phyloP scores from a whole-genome alignment of 2,329 filamentous ascomycete species.

The Dactylellina cionopaga region DNA sequence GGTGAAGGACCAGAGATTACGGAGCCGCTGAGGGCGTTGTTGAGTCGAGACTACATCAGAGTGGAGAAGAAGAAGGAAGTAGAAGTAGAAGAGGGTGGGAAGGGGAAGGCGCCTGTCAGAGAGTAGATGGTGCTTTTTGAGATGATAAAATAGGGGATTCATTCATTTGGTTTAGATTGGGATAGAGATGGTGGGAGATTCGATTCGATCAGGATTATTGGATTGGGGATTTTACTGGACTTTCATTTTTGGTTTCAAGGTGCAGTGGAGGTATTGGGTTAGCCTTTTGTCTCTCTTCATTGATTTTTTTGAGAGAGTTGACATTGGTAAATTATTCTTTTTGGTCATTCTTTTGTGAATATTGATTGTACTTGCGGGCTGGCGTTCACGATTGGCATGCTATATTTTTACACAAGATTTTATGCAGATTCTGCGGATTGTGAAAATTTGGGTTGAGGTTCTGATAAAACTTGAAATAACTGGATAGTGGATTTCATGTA shows the following conservation, averaged over 20 bases:
- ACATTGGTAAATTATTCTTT: not conserved
- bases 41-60: constrained; percentile 31
- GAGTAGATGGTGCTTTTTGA: constrained; percentile 8
- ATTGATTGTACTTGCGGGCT: no score
- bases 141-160: not conserved
- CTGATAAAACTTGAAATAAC: no score
- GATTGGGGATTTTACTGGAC: not conserved
- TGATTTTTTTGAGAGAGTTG: not conserved
- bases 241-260: not conserved
- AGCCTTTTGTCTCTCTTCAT: no score
- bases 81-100: constrained; percentile 24
- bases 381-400: no score
- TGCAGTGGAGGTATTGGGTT: not conserved
- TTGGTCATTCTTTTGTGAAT: no score
- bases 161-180: not conserved
- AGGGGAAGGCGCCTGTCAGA: constrained; percentile 36
- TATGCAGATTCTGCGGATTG: no score
- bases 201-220: not conserved
- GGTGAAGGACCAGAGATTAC: constrained; percentile 47
- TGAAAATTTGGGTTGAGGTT: no score
- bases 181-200: constrained; percentile 16
- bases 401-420: no score
- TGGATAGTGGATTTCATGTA: no score
- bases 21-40: constrained; percentile 31
- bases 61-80: constrained; percentile 41